phyloP scores from a whole-genome alignment of 2,329 filamentous ascomycete genomes.

The Cadophora malorum region DNA sequence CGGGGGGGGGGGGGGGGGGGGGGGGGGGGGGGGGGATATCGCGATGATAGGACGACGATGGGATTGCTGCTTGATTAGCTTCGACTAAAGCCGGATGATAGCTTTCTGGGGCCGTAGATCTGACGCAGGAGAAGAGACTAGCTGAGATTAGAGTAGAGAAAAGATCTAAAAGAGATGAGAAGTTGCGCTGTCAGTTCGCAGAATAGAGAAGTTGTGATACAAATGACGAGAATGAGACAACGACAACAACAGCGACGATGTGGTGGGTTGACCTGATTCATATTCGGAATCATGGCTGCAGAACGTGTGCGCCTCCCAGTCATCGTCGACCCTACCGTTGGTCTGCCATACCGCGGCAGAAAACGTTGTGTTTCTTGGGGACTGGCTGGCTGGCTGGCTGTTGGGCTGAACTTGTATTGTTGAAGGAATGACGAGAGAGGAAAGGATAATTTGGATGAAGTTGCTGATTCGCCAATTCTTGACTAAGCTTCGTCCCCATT shows the following conservation, averaged over 20 bases:
- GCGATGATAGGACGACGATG: background rate
- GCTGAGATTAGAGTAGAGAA: conserved; percentile 9
- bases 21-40: conserved; percentile 37
- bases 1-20: conserved; percentile 38
- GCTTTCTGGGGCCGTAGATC: conserved; percentile 7
- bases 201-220: background rate
- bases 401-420: conserved; percentile 16
- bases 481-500: conserved; percentile 1
- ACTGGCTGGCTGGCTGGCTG: background rate
- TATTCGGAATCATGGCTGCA: conserved; percentile 14
- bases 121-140: conserved; percentile 8
- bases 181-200: conserved; percentile 8
- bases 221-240: conserved; percentile 13
- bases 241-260: conserved; percentile 17
- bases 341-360: background rate
- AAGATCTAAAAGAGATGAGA: conserved; percentile 7
- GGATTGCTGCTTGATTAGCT: background rate
- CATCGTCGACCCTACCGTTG: conserved; percentile 15
- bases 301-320: conserved; percentile 10
- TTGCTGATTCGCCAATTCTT: conserved; percentile 19
- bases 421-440: conserved; percentile 15
- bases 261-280: background rate
- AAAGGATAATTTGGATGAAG: background rate
- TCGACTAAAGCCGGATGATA: conserved; percentile 8
- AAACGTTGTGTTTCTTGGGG: background rate